Percentiles rank a stretch among this genome's conserved stretches.
These are phyloP conservation scores for Discostella stelligera DNA, from an alignment of 352 stramenopile species.

Conservation along the genomic window DNA sequence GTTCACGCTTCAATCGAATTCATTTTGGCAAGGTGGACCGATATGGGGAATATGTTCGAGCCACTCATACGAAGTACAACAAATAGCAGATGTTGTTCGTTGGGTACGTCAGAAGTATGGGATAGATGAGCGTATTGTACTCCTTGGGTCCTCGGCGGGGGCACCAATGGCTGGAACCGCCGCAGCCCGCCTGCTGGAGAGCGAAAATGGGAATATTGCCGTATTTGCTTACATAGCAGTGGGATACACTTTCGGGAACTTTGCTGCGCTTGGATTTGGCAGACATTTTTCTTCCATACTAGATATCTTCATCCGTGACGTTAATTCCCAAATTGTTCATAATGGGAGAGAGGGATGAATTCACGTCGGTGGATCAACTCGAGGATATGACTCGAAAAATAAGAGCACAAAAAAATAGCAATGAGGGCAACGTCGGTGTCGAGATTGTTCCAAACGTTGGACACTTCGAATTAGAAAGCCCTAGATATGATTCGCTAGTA, in stretches of 20 bases:
- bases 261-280: slow-evolving; percentile 39
- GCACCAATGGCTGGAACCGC: slow-evolving; percentile 34
- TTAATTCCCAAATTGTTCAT: slow-evolving; percentile 33
- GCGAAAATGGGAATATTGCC: not conserved
- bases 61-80: slow-evolving; percentile 36
- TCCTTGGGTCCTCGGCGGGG: slow-evolving; percentile 33
- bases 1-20: slow-evolving; percentile 30
- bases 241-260: slow-evolving; percentile 42
- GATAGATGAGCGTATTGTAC: slow-evolving; percentile 10
- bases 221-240: slow-evolving; percentile 32
- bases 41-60: slow-evolving; percentile 27
- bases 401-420: slow-evolving; percentile 5
- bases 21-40: slow-evolving; percentile 17
- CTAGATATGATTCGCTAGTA: slow-evolving; percentile 28
- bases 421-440: slow-evolving; percentile 9
- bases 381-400: slow-evolving; percentile 25
- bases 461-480: slow-evolving; percentile 48
- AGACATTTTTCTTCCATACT: slow-evolving; percentile 34
- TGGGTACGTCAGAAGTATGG: slow-evolving; percentile 14
- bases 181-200: slow-evolving; percentile 17
- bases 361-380: slow-evolving; percentile 41
- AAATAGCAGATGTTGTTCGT: slow-evolving; percentile 34
- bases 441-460: slow-evolving; percentile 36
- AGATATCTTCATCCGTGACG: not conserved
- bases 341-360: slow-evolving; percentile 43